Evolutionary conservation across 305 asterid genomes (phyloP).

Genomic region (Fraxinus angustifolia): DNA sequence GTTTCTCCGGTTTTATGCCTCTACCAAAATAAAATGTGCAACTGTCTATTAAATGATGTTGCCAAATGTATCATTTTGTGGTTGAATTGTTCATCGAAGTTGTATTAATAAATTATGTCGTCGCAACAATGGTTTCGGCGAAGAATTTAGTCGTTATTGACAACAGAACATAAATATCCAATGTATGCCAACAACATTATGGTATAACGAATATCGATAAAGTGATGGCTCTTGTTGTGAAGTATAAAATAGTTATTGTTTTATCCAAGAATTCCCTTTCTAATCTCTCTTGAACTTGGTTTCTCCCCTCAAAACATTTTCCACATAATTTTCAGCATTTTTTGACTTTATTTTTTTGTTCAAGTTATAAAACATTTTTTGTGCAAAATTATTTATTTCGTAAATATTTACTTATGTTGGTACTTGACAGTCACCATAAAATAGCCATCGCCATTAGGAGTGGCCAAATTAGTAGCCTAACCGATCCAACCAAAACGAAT

Average conservation of each 20-base stretch:
- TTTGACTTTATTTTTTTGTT: not conserved
- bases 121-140: not conserved
- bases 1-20: not conserved
- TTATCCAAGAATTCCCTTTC: not conserved
- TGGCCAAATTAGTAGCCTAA: not conserved
- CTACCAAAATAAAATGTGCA: not conserved
- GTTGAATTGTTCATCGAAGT: not conserved
- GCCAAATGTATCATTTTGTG: not conserved
- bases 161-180: not conserved
- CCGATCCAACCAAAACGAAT: not conserved
- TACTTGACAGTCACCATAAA: not conserved
- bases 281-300: not conserved
- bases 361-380: not conserved
- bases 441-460: not conserved
- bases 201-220: not conserved
- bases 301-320: not conserved
- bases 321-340: not conserved
- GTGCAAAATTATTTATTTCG: not conserved
- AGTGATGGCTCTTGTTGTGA: not conserved
- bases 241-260: not conserved
- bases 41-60: not conserved
- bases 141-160: not conserved
- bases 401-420: not conserved
- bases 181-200: not conserved
- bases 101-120: not conserved